A percentile compares a stretch with the other conserved stretches of the same genome.
phyloP scores from a whole-genome alignment of 192 early-diverging fungal species.

The Gigaspora rosea region DNA sequence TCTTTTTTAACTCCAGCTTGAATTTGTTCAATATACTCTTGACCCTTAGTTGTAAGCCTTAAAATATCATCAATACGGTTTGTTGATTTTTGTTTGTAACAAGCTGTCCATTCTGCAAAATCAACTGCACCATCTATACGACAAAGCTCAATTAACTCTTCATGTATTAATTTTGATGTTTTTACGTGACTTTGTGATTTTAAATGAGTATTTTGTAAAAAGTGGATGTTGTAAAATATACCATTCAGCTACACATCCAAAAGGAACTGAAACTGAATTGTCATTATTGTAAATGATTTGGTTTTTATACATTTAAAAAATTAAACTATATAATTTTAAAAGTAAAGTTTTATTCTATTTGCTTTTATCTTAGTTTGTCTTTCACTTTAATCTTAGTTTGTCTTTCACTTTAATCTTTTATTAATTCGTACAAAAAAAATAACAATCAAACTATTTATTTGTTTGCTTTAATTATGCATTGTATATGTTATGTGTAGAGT shows the following conservation, averaged over 20 bases:
- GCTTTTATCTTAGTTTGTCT: no score
- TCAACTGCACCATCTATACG: constrained; percentile 4
- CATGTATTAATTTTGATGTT: not conserved
- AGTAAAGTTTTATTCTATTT: no score
- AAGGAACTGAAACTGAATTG: constrained; percentile 3
- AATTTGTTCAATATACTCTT: not conserved
- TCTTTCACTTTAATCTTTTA: no score
- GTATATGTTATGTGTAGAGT: no score
- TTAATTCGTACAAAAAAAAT: no score
- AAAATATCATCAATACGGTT: not conserved
- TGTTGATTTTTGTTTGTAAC: not conserved
- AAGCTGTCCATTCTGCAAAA: not conserved
- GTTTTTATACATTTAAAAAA: not conserved
- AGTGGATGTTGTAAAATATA: constrained; percentile 16
- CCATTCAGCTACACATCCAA: constrained; percentile 9
- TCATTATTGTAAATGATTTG: constrained; percentile 12
- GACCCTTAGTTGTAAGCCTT: not conserved
- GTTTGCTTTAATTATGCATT: no score
- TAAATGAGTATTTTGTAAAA: not conserved
- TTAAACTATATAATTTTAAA: no score
- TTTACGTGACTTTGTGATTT: not conserved
- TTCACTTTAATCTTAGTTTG: no score
- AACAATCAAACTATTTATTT: no score
- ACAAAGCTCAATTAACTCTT: not conserved
- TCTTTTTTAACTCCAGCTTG: not conserved